Base-by-base conservation (phyloP, 139 green algal species). In the Mychonastes homosphaera region DNA sequence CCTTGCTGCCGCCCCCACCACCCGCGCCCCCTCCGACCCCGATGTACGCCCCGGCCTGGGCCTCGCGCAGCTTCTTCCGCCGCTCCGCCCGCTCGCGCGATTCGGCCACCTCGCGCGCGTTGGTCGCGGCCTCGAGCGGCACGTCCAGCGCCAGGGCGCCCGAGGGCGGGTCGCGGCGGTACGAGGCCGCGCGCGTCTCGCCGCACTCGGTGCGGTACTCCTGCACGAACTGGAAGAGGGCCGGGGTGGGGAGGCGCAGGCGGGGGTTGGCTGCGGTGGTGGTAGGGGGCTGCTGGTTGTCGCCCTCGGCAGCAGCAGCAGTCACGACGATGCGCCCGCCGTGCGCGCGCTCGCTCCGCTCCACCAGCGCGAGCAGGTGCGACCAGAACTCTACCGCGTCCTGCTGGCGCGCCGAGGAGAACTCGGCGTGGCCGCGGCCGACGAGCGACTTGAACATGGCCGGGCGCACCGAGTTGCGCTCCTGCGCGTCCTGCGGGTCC, bases 331-430 rank as follows among this genome's bases (percentile, higher is more conserved):
- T 63, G 13, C 74, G 64, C 2, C 43, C 36, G 8, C 53, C 46
- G 26, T 67, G 54, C 4, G 54, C 43, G 27, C 74, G 69, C 61
- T 81, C 74, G 9, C 29, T 35, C 6, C 74, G 58, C 4, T 50
- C 44, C 34, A 79, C 73, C 62, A 84, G 61, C 30, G 90, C 73
- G 33, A 99, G 64, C 15, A 98, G 64, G 79, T 97, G 74, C 41
- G 81, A 69, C 24, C 91, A 91, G 68, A 87, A 99, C 77, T 99
- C 90, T 18, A 79, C 48, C 0, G 90, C 87, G 58, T 99, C 92
- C 76, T 92, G 84, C 67, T 94, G 86, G 8, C 77, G 47, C 8
- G 21, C 64, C 4, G 77, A 84, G 34, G 72, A 77, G 62, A 98
- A 98, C 73, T 97, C 91, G 2, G 77, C 21, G 64, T 99, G 92